Base-by-base conservation (phyloP, 371 early-diverging fungal genomes). In the Mortierella sp. region DNA sequence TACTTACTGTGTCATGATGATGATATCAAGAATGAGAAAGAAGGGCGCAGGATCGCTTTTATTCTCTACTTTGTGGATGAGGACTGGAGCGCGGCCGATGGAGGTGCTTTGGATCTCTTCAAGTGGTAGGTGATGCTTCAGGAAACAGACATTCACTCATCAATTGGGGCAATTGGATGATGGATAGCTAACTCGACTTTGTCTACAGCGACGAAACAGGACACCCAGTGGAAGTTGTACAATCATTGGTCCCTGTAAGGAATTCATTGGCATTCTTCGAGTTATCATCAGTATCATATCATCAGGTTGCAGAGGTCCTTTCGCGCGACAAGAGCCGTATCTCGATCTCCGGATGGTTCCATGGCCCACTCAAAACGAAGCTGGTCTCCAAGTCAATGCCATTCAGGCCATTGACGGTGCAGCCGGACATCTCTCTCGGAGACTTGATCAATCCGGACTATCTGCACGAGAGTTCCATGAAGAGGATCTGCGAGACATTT, bases 1-100 rank as follows among this genome's bases (percentile, higher is more conserved):
- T 86, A 88, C 48, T 54, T 91, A 29, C 70, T 89, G 12, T 91
- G 91, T 59, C 91, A 91, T 50, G 91, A 91, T 55, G 91, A 91
- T 54, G 89, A 86, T 60, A 86, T 91, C 54, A 83, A 84, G 49
- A 81, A 82, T 19, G 89, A 84, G 44, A 80, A 83, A 57, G 60
- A 81, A 37, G 84, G 87, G 2, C 84, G 91, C 27, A 80, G 84
- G 47, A 84, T 91, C 31, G 91, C 91, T 3, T 91, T 87, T 65
- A 90, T 91, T 43, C 66, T 91, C 10, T 91, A 91, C 51, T 67
- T 91, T 29, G 88, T 89, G n/a, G 87, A 88, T 41, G 86, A 85
- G 27, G 81, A 82, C 43, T 91, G 91, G 91, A 52, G 60, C 21
- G 79, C 71, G 24, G 79, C 61, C 2, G 87, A 88, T n/a, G 90